These are phyloP conservation scores for Saturnispora besseyi DNA, from an alignment of 805 yeast genomes.

Conservation along the genomic window DNA sequence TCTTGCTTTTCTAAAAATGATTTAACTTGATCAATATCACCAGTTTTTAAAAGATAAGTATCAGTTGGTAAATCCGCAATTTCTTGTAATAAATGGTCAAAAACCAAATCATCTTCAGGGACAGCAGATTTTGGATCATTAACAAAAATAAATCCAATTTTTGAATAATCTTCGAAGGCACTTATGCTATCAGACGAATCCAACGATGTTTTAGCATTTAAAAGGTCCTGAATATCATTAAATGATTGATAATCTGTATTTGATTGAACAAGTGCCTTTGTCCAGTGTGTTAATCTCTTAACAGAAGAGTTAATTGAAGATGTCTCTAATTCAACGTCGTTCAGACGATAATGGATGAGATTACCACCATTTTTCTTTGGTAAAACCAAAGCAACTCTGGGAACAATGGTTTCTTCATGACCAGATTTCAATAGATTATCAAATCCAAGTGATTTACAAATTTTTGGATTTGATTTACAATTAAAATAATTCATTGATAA, in stretches of 20 bases:
- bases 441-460: conserved; percentile 48
- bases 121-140: conserved; percentile 42
- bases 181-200: conserved; percentile 12
- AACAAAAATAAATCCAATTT: conserved; percentile 44
- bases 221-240: conserved; percentile 6
- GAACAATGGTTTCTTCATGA: conserved; percentile 11
- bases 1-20: conserved; percentile 36
- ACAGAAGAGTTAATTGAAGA: conserved; percentile 13
- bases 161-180: conserved; percentile 29
- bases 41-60: conserved; percentile 43
- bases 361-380: conserved; percentile 40
- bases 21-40: conserved; percentile 32
- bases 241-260: conserved; percentile 7
- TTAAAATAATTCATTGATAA: conserved; percentile 44
- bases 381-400: conserved; percentile 32
- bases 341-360: conserved; percentile 34
- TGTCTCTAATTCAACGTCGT: neutral
- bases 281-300: conserved; percentile 34
- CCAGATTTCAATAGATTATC: conserved; percentile 21
- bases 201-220: conserved; percentile 3
- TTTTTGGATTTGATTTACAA: conserved; percentile 39
- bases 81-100: conserved; percentile 54
- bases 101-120: conserved; percentile 53
- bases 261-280: conserved; percentile 27
- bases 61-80: conserved; percentile 49